Evolutionary conservation across 2,329 filamentous ascomycete genomes (phyloP), one percentile per base, ranked within the genome.

Genomic region (Aspergillus pseudonomiae): DNA sequence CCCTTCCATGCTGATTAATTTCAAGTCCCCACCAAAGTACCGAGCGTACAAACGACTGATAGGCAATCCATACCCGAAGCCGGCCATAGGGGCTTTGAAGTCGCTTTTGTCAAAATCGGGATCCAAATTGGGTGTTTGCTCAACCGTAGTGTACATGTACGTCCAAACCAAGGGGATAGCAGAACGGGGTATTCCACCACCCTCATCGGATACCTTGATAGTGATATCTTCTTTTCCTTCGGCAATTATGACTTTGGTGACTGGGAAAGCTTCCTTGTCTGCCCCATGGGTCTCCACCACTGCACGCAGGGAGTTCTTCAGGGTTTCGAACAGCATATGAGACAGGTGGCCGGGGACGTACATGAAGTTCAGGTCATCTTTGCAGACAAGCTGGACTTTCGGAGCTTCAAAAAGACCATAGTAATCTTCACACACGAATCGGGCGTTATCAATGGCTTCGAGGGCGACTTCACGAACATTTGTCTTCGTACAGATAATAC

Each of bases 111-210:
- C 94, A 78, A 98, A 99, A 77, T 98, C 94, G 0, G 95, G 95
- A 75, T 99, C 95, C 66, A 99, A 83, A 75, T 89, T 96, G 16
- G 95, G 95, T 26, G 95, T 98, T 71, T 94, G 89, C 78, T 98
- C 95, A 68, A 99, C 95, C 2, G 95, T 99, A 41, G 95, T 99
- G 79, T 99, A 99, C 95, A 98, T 99, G 79, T 99, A 99, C 14
- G 95, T 99, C 95, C 95, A 99, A n/a, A 98, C 95, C 16, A 99
- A 85, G 6, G 95, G 95, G 67, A 99, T 98, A 59, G 93, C 88
- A 72, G 91, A 96, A 73, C 95, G 85, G 0, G 95, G 93, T 59
- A 99, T 98, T 66, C 95, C 95, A 67, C 95, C 95, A 63, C 95
- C 95, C 80, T 99, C 95, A 77, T 99, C 95, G 5, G 91, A 92